Evolutionary conservation across 1,284 basidiomycete genomes (phyloP), one percentile per base, ranked within the genome.

Genomic region (Boletus semigastroideus): DNA sequence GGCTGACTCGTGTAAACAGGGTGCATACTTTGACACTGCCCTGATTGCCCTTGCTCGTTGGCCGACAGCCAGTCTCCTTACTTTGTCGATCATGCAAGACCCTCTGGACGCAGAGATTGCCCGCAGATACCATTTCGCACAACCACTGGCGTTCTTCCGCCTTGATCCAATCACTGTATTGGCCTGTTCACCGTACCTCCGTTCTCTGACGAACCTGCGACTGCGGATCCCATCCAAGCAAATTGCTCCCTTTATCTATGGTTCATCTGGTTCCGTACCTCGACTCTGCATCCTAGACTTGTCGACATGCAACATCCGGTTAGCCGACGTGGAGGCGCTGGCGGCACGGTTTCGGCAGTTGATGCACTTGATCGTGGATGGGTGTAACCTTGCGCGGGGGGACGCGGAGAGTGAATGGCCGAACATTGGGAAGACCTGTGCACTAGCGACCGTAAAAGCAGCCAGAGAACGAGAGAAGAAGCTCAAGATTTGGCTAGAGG

Each of bases 81-180:
- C 68, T 0, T 62, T 89, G 1, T 88, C 85, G 2, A 78, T 89
- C 43, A 72, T 86, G 11, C 87, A 90, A 66, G 86, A 89, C 54
- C 79, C 82, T 1, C 67, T 82, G 9, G 74, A 77, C 36, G 62
- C 72, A 3, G 51, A 61, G 34, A 64, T 71, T 51, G 66, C 69
- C 14, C 59, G 64, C 51, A 56, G 46, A 54, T 49, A 59, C 49
- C 70, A 56, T 38, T 90, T 90, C 53, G 87, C 87, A 2, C 87
- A 90, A 60, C 87, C 87, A 0, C 69, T 90, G 46, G 85, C 88
- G 5, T 89, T 90, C 71, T 86, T 86, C 63, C 76, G 75, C 17
- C 73, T 89, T 30, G 78, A 84, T 40, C 67, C 76, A 3, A 62
- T 82, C 49, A 58, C 75, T 2, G 57, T 61, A 1, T 71, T 88